Percentiles rank a stretch among this genome's conserved stretches.
Conservation (phyloP, 2,329 filamentous ascomycete species). For the Monosporascus sp. region DNA sequence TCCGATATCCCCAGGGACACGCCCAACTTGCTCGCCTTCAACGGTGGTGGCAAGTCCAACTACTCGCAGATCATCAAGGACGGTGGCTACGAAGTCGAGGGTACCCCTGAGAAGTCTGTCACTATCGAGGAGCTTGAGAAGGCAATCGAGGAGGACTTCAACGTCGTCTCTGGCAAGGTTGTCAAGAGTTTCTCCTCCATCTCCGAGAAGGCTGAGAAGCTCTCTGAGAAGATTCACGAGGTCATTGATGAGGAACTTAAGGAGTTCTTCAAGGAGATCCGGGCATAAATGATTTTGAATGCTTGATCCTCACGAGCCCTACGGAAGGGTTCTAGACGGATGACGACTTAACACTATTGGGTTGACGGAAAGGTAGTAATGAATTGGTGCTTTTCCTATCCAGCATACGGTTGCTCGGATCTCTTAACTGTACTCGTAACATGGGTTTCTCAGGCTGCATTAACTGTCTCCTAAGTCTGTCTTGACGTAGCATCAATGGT, state of each 20-base stretch:
- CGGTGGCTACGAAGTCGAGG: conserved; percentile 61
- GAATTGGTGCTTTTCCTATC: conserved; percentile 6
- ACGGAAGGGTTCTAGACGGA: background rate
- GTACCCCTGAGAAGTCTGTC: conserved; percentile 34
- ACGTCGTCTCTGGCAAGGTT: conserved; percentile 53
- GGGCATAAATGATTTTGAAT: conserved; percentile 20
- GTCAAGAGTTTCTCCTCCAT: conserved; percentile 49
- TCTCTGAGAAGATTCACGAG: conserved; percentile 59
- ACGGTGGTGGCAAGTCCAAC: conserved; percentile 93
- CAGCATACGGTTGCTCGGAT: background rate
- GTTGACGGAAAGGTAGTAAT: conserved; percentile 8
- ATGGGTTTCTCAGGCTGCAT: conserved; percentile 16
- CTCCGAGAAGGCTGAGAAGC: conserved; percentile 53
- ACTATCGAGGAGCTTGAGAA: conserved; percentile 57
- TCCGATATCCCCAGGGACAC: conserved; percentile 80
- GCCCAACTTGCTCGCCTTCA: conserved; percentile 95
- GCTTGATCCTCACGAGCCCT: background rate
- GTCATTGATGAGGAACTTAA: conserved; percentile 58
- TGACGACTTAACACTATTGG: conserved; percentile 1
- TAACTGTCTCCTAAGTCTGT: conserved; percentile 16
- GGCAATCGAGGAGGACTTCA: conserved; percentile 57
- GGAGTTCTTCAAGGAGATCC: conserved; percentile 53
- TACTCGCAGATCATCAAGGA: conserved; percentile 75
- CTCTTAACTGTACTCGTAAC: conserved; percentile 21
- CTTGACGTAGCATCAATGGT: conserved; percentile 14